Evolutionary conservation across 2,329 filamentous ascomycete genomes (phyloP), one percentile per base, ranked within the genome.

Genomic region (Monosporascus sp.): DNA sequence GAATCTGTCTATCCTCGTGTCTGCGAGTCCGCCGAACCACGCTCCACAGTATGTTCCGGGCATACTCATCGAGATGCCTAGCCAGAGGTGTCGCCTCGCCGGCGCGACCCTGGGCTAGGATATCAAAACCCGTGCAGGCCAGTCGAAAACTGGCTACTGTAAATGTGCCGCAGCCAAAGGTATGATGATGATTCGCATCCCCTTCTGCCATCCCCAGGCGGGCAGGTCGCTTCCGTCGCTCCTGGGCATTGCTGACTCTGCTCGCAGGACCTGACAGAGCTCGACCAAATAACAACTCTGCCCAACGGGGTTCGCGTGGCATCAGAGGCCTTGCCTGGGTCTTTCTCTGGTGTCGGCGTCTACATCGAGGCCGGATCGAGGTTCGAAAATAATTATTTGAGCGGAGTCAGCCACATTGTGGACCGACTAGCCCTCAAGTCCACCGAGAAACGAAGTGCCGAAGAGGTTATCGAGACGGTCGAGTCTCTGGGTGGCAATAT

Each of bases 321-420:
- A 24, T 96, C 93, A 45, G 94, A 99, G 70, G 91, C 92, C 53
- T 81, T 97, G 11, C 92, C 93, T 1, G 94, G 94, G 43, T 92
- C 92, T 62, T 99, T 99, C 71, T 89, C 92, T 4, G 94, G 91
- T 49, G 88, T 99, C 17, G 94, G 94, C 45, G 91, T 97, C 58
- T 99, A 97, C 74, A 84, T 99, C 67, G 92, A 97, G 70, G 91
- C 91, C 31, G 94, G 94, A 17, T 97, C 94, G 51, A 85, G 94
- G 61, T 97, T 94, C 75, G 94, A 99, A 72, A 93, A 89, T 68
- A 81, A 86, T 43, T 85, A 85, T 48, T 78, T 99, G 51, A 86
- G 90, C 55, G 94, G 94, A 45, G 89, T 95, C 28, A 96, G 91
- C 69, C 94, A 99, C 72, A 95, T 99, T 62, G 89, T 97, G 80